These are phyloP conservation scores for Bremia lactucae DNA, from an alignment of 352 stramenopile genomes.

Conservation along the genomic window DNA sequence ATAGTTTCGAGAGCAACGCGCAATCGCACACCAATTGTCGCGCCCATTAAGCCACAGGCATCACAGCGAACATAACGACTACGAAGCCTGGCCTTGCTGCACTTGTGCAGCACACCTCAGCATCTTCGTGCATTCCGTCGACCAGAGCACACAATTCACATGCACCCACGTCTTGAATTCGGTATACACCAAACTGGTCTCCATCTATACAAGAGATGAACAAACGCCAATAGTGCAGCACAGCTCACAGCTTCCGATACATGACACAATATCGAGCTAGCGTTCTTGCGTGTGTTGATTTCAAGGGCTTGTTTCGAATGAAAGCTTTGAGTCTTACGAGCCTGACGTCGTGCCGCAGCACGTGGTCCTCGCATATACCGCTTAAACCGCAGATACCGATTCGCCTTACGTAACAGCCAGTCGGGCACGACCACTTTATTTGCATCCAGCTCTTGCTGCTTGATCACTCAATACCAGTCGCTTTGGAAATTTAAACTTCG, in stretches of 20 bases:
- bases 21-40: constrained; percentile 85
- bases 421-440: constrained; percentile 28
- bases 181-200: constrained; percentile 62
- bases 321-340: constrained; percentile 61
- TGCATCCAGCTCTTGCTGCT: constrained; percentile 33
- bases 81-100: constrained; percentile 83
- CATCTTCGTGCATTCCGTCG: constrained; percentile 85
- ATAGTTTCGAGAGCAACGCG: constrained; percentile 84
- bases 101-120: constrained; percentile 61
- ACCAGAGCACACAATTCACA: constrained; percentile 89
- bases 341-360: constrained; percentile 36
- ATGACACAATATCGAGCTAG: constrained; percentile 60
- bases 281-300: constrained; percentile 44
- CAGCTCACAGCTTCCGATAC: constrained; percentile 70
- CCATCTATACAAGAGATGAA: constrained; percentile 72
- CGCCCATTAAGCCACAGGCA: constrained; percentile 81
- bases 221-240: constrained; percentile 65
- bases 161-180: constrained; percentile 86
- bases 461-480: constrained; percentile 47
- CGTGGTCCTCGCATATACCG: constrained; percentile 64
- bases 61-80: constrained; percentile 87
- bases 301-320: constrained; percentile 55
- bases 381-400: constrained; percentile 79
- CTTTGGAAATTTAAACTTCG: constrained; percentile 73
- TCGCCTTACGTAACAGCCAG: constrained; percentile 69